These are phyloP conservation scores for Forsythia suspensa DNA, from an alignment of 257 asterid species.

Conservation along the genomic window DNA sequence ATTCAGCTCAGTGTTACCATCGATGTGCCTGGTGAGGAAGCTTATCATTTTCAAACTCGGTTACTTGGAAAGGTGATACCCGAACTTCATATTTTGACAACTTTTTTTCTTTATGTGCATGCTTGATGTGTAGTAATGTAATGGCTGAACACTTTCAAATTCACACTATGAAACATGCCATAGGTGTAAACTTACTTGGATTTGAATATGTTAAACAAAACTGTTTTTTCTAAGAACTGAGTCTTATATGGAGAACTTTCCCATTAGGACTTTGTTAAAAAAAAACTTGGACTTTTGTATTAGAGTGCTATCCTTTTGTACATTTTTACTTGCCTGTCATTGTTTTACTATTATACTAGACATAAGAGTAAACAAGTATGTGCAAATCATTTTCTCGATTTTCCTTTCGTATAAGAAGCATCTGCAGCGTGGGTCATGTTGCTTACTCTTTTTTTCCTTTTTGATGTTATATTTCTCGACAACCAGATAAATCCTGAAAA, in stretches of 20 bases:
- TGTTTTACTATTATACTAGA: neutral
- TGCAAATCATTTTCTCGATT: neutral
- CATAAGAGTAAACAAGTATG: conserved; percentile 4
- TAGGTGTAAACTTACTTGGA: too few relatives aligned
- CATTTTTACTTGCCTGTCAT: neutral
- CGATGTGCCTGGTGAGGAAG: conserved; percentile 80
- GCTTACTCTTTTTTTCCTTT: conserved; percentile 20
- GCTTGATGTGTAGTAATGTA: neutral
- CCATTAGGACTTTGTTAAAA: neutral
- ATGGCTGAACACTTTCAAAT: too few relatives aligned
- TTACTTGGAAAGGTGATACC: conserved; percentile 79
- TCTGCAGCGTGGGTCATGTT: neutral
- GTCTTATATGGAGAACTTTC: neutral
- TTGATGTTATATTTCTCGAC: conserved; percentile 17
- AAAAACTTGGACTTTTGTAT: neutral
- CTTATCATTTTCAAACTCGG: conserved; percentile 80
- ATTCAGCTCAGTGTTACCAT: conserved; percentile 81
- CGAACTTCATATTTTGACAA: conserved; percentile 1
- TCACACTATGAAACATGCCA: neutral
- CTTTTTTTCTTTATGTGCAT: neutral
- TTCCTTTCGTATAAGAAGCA: neutral
- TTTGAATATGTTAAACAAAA: neutral
- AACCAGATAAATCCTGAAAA: conserved; percentile 79
- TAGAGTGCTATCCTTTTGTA: neutral
- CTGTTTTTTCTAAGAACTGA: neutral